Evolutionary conservation across 352 stramenopile species (phyloP), one percentile per base, ranked within the genome.

Genomic region (Phytophthora citricola): DNA sequence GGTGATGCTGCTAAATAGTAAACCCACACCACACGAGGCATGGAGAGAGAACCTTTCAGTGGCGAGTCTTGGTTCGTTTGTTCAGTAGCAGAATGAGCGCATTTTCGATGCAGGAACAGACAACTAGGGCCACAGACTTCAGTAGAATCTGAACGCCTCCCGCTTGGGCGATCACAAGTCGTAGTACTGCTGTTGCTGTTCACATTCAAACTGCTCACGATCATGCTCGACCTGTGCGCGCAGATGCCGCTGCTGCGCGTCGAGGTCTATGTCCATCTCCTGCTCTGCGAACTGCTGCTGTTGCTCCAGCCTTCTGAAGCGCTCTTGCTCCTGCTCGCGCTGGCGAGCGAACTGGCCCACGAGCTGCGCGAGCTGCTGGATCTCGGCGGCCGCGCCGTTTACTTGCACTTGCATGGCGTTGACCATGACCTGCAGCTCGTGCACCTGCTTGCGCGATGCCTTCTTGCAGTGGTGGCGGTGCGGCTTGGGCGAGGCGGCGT

Each of bases 381-480:
- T 70, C 48, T 73, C 69, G 29, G 53, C 54, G 38, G 58, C 53
- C 2, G 69, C 69, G 22, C 58, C 57, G 41, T 72, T 31, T 20
- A 76, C 63, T 45, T 76, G 69, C 40, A 56, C 51, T 27, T 76
- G 69, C 69, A 76, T 76, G 44, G 32, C 38, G 39, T 73, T 59
- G 17, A 76, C 69, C 43, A 67, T 76, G n/a, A 12, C 44, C 29
- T 76, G 69, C 15, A 76, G 64, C 54, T 73, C 63, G 44, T 73
- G 69, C 49, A 76, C 63, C 34, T 76, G 56, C 48, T 69, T 70
- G 26, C 65, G 64, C 29, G 60, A 72, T n/a, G 63, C 58, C 53
- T 68, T 71, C 26, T 76, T 76, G 29, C 51, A 48, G 48, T 72
- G 69, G 36, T 59, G 54, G 9, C 43, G 46, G 36, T 65, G 66